These are phyloP conservation scores for Nidularia pulvinata DNA, from an alignment of 768 basidiomycete species.

Conservation along the genomic window DNA sequence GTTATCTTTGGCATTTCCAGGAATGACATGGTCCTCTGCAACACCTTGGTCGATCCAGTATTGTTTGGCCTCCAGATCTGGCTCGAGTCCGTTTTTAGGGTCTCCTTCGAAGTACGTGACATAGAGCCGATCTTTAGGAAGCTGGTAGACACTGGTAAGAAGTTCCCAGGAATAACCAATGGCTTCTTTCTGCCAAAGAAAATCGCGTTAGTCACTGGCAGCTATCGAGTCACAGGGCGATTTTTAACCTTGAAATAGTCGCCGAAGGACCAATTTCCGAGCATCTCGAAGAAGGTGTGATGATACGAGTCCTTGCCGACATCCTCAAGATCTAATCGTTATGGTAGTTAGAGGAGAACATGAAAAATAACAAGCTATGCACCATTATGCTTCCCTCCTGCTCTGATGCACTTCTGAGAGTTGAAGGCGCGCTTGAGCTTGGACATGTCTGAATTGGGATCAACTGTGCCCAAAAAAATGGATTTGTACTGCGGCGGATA, in stretches of 20 bases:
- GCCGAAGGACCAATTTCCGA: constrained; percentile 99
- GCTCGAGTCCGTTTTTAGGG: constrained; percentile 75
- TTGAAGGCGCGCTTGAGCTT: constrained; percentile 95
- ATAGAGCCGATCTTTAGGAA: constrained; percentile 90
- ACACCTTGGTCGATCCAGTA: constrained; percentile 91
- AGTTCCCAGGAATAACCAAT: constrained; percentile 94
- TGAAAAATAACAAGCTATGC: background rate
- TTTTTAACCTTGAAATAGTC: constrained; percentile 94
- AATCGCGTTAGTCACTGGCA: background rate
- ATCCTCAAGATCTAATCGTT: constrained; percentile 85
- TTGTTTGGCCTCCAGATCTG: constrained; percentile 87
- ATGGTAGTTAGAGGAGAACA: background rate
- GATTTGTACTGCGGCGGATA: constrained; percentile 76
- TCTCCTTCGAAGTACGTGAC: constrained; percentile 99
- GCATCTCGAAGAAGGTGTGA: constrained; percentile 99
- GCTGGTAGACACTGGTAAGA: constrained; percentile 83
- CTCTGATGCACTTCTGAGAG: constrained; percentile 97
- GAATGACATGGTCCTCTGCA: constrained; percentile 85
- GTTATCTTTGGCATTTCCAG: constrained; percentile 96
- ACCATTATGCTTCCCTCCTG: constrained; percentile 99
- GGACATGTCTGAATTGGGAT: constrained; percentile 89
- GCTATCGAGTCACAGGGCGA: constrained; percentile 1
- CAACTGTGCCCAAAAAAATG: constrained; percentile 97
- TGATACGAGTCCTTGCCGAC: constrained; percentile 99
- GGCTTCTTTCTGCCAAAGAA: constrained; percentile 76